Base-by-base conservation (phyloP, 106 monocot species). In the Narthecium ossifragum region DNA sequence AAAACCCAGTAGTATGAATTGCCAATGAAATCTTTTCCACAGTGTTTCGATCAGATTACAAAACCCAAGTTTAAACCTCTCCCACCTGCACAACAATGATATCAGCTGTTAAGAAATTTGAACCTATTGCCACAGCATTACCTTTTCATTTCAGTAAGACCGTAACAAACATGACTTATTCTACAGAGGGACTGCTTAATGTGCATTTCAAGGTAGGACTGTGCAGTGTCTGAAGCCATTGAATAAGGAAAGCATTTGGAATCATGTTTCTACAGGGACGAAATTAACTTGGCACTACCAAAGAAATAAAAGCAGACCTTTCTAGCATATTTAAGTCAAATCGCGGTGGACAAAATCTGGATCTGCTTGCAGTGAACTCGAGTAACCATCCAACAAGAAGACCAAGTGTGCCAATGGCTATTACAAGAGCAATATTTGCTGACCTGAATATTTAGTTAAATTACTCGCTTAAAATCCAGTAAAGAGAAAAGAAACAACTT, bases 381-480 rank as follows among this genome's bases (percentile, higher is more conserved):
- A 96, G 24, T 36, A 84, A 30, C 96, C 96, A 96, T 60, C 77
- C 96, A 40, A 90, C 15, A 70, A 90, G 41, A 58, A 96, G 96
- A 38, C 83, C 84, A 29, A 76, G 39, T 32, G 76, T 51, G 22
- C 96, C 96, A 67, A 96, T 90, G 38, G 81, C 75, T 71, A 96
- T 53, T 10, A 96, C 96, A 59, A 90, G 53, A 22, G 69, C 34
- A 49, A 96, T 76, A 76, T 90, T 96, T 13, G 53, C 56, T 51
- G 96, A 72, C 76, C 96, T 96, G 78, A 15, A 65, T 73, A 26
- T 12, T 51, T 48, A n/a, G n/a, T 43, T 13, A 6, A 30, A 34
- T 51, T 21, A 32, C 41, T 8, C 18, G 20, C 5, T 43, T 23
- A 48, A 25, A 39, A 14, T 17, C 27, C 26, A 34, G 11, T 13